Evolutionary conservation across 2,329 filamentous ascomycete species (phyloP).

Genomic region (Penicillium sp.): DNA sequence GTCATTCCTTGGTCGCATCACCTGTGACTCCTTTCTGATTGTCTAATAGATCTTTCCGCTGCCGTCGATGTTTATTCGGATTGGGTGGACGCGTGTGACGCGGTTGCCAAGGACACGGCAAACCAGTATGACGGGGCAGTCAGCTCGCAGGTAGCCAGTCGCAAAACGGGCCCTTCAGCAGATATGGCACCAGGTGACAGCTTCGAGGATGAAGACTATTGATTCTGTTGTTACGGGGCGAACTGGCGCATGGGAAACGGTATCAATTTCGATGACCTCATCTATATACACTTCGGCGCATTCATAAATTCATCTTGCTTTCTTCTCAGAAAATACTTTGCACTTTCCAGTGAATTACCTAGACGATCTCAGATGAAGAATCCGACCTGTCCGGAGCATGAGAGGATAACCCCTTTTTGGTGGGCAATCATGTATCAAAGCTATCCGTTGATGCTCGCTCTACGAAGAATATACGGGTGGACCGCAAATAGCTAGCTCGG

Average conservation of each 20-base stretch:
- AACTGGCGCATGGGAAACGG: constrained; percentile 23
- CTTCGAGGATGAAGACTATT: constrained; percentile 35
- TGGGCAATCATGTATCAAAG: background rate
- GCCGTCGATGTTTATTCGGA: constrained; percentile 95
- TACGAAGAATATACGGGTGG: background rate
- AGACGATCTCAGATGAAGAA: background rate
- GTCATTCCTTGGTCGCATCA: constrained; percentile 29
- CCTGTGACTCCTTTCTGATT: background rate
- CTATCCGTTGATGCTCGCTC: background rate
- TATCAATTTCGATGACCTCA: constrained; percentile 15
- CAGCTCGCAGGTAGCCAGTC: constrained; percentile 19
- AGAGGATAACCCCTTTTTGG: background rate
- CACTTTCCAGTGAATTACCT: background rate
- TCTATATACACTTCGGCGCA: constrained; percentile 6
- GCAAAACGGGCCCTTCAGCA: constrained; percentile 18
- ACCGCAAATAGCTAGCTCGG: background rate
- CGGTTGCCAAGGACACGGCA: constrained; percentile 64
- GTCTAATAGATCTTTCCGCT: constrained; percentile 71
- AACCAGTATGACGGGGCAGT: constrained; percentile 32
- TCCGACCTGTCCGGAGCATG: background rate
- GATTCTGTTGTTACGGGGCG: constrained; percentile 17
- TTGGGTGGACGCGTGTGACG: constrained; percentile 93
- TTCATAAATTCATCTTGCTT: constrained; percentile 1
- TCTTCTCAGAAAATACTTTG: background rate
- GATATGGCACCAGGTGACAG: constrained; percentile 18